phyloP scores from a whole-genome alignment of 2,329 filamentous ascomycete genomes.

The Exophiala mesophila region DNA sequence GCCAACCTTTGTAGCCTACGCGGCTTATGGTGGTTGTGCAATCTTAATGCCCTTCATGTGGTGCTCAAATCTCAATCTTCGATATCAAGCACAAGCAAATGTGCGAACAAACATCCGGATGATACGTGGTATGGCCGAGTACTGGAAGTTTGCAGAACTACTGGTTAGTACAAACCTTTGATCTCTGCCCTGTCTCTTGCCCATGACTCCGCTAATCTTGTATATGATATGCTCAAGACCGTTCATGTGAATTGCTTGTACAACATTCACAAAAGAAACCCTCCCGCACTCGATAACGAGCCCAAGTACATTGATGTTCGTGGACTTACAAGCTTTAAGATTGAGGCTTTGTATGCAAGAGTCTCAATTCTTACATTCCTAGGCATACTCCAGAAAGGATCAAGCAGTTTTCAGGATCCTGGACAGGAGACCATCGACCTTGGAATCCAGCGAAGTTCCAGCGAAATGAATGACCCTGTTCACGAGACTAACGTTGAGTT shows the following conservation, averaged over 20 bases:
- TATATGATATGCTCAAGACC: neutral
- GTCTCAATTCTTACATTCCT: constrained; percentile 9
- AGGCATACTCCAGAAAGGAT: neutral
- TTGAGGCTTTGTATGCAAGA: constrained; percentile 4
- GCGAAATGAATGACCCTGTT: neutral
- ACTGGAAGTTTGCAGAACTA: constrained; percentile 12
- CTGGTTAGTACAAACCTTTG: constrained; percentile 3
- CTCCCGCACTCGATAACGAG: constrained; percentile 8
- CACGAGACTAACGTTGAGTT: neutral
- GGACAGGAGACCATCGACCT: neutral
- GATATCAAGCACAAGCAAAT: constrained; percentile 4
- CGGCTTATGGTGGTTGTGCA: constrained; percentile 9
- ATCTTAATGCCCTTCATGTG: constrained; percentile 11
- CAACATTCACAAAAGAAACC: constrained; percentile 10
- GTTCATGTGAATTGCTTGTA: constrained; percentile 9
- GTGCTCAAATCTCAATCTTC: neutral
- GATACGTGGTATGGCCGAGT: constrained; percentile 6
- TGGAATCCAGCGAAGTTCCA: constrained; percentile 1
- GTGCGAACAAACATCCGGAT: constrained; percentile 6
- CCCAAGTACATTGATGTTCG: constrained; percentile 5
- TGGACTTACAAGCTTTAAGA: constrained; percentile 10
- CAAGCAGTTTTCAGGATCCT: neutral
- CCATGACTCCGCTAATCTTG: too few species aligned
- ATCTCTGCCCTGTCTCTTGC: neutral
- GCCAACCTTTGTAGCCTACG: constrained; percentile 10